Evolutionary conservation across 192 early-diverging fungal genomes (phyloP), one percentile per base, ranked within the genome.

Genomic region (Podila clonocystis): DNA sequence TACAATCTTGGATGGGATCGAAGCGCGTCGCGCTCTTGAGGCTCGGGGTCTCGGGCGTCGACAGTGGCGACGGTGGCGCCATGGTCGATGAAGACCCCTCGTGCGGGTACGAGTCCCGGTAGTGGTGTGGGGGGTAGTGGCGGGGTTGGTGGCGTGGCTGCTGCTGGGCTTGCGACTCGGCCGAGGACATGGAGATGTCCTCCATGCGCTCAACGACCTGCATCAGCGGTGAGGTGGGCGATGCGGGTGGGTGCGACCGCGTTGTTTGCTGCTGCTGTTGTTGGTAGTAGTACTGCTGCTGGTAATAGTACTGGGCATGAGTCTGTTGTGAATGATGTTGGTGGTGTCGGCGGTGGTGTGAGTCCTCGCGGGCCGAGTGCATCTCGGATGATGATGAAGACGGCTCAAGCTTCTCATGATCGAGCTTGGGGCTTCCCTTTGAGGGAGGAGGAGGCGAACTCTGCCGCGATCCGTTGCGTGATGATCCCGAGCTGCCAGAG

Each of bases 141-240:
- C 9, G 22, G n/a, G 12, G 50, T 2, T 63, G 34, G 30, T 34
- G 28, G 20, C 20, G 62, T n/a, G 30, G 33, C 5, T 63, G 20
- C 36, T 19, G 31, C 8, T 38, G 20, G 17, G 20, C 11, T 29
- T 34, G 28, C 20, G 20, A 33, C 34, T 24, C 30, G 4, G 20
- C 28, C 11, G 20, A n/a, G 2, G 62, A 19, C 33, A 34, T 34
- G 30, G 29, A 19, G 33, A 61, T 61, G 29, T 63, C 62, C 19
- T 61, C 59, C 59, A 61, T 61, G 28, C 75, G 55, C 52, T 78
- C 75, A 4, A 55, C 65, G 24, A 30, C 67, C 50, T 71, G 58
- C 24, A 55, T 58, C 75, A 78, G 62, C 11, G 75, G 75, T 28
- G 75, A 78, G 15, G 75, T 78, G 2, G 75, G 75, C n/a, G 75